phyloP scores from a whole-genome alignment of 2,329 filamentous ascomycete genomes.

The Monilinia vaccinii-corymbosi region DNA sequence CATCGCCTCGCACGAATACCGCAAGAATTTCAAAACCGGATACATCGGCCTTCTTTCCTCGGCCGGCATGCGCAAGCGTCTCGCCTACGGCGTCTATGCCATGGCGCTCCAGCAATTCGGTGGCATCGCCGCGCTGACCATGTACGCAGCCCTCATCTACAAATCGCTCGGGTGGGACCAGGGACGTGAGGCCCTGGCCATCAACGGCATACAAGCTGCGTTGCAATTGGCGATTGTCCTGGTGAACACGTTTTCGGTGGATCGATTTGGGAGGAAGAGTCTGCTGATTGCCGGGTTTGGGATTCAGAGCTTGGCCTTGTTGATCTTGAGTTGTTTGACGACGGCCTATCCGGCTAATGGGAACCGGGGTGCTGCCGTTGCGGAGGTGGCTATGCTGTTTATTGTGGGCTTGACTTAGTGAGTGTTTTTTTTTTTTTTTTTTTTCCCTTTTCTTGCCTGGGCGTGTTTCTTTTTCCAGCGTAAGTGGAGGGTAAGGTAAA shows the following conservation, averaged over 20 bases:
- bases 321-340: constrained; percentile 32
- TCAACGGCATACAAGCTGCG: constrained; percentile 65
- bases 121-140: constrained; percentile 63
- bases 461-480: too few species aligned
- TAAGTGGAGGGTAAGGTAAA: too few species aligned
- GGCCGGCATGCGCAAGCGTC: constrained; percentile 56
- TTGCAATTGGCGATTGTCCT: constrained; percentile 50
- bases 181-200: constrained; percentile 56
- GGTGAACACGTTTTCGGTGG: constrained; percentile 64
- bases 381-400: constrained; percentile 35
- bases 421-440: constrained; percentile 8
- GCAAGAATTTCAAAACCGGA: constrained; percentile 45
- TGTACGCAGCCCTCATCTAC: constrained; percentile 63
- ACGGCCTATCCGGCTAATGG: constrained; percentile 32
- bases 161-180: constrained; percentile 50
- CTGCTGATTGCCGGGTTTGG: constrained; percentile 53
- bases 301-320: constrained; percentile 31
- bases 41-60: constrained; percentile 63
- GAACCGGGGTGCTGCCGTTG: constrained; percentile 33
- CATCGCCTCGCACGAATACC: constrained; percentile 61
- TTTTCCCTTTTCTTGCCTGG: background rate
- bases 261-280: constrained; percentile 61
- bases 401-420: constrained; percentile 34
- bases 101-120: constrained; percentile 66
- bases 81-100: constrained; percentile 54